A percentile compares a stretch with the other conserved stretches of the same genome.
phyloP scores from a whole-genome alignment of 1,284 basidiomycete species.

The Exsudoporus floridanus region DNA sequence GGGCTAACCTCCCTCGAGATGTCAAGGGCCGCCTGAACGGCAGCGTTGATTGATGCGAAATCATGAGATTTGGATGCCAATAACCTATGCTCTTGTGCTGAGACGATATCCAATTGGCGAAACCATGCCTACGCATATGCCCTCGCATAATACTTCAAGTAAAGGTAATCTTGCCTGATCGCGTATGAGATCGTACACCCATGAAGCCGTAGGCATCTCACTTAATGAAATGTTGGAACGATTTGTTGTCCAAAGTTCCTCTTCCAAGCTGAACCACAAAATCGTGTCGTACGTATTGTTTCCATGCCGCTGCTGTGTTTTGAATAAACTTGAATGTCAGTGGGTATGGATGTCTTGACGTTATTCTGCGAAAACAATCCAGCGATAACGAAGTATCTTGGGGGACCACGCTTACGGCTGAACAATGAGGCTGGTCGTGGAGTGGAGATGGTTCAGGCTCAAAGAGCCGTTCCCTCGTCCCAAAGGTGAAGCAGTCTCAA shows the following conservation, averaged over 20 bases:
- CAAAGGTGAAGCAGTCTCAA: conserved; percentile 66
- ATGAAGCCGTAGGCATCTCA: conserved; percentile 32
- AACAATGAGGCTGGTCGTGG: conserved; percentile 49
- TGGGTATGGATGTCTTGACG: conserved; percentile 60
- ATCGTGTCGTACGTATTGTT: conserved; percentile 75
- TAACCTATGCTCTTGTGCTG: conserved; percentile 42
- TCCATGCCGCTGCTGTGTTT: conserved; percentile 59
- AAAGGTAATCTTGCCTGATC: conserved; percentile 69
- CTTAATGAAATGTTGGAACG: conserved; percentile 85
- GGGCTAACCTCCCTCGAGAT: conserved; percentile 42
- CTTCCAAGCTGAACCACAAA: conserved; percentile 75
- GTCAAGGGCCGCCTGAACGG: conserved; percentile 65
- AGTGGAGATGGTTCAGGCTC: conserved; percentile 74
- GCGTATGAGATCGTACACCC: neutral
- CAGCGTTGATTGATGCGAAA: conserved; percentile 63
- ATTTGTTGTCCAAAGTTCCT: conserved; percentile 63
- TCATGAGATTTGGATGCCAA: conserved; percentile 75
- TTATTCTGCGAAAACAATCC: conserved; percentile 46
- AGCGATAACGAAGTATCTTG: neutral
- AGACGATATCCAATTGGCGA: neutral
- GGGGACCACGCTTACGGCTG: conserved; percentile 48
- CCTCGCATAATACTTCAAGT: conserved; percentile 75
- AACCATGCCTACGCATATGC: conserved; percentile 57
- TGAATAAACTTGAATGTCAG: conserved; percentile 66
- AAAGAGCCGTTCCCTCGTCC: conserved; percentile 77